Evolutionary conservation across 2,329 filamentous ascomycete species (phyloP), one percentile per base, ranked within the genome.

Genomic region (Talaromyces funiculosus): DNA sequence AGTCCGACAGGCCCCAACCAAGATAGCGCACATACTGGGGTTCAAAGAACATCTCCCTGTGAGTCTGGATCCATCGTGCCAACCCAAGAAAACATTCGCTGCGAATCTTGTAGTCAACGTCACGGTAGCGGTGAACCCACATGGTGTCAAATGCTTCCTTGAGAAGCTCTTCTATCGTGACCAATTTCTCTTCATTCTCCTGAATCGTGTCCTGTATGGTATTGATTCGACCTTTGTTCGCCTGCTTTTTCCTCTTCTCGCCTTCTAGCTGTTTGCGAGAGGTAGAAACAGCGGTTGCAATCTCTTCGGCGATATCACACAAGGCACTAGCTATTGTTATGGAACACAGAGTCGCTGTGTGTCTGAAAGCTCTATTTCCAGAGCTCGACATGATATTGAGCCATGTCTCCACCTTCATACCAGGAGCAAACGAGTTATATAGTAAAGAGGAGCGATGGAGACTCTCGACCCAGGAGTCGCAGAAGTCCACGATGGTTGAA

Each of bases 71-170:
- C 94, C 94, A 99, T 42, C 86, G 84, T 29, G 92, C 92, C 8
- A 99, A 81, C 14, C 91, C 90, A 64, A 89, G 86, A 24, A 96
- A 87, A 70, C 93, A 97, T 69, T 97, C 93, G 0, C 88, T 86
- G 57, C 94, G 86, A 65, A 99, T 96, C 67, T 86, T 90, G 6
- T 90, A 86, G 69, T 99, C 94, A 31, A 97, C 86, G 71, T 99
- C 94, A 63, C 94, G 90, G 74, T 97, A 99, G 53, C 94, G 87
- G 75, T 99, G 93, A 31, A 97, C 89, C 71, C 96, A 99, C 51
- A 97, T 87, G 1, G 90, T 90, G 67, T 96, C 90, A 70, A 97
- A 96, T 68, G 92, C 90, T 66, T 95, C 91, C 66, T 88, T 88
- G 61, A 97, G 86, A 62, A 87, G 82, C 31, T 84, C 82, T 64